Percentiles rank a stretch among this genome's conserved stretches.
Conservation (phyloP, 768 basidiomycete species). For the Hypholoma fasciculare region DNA sequence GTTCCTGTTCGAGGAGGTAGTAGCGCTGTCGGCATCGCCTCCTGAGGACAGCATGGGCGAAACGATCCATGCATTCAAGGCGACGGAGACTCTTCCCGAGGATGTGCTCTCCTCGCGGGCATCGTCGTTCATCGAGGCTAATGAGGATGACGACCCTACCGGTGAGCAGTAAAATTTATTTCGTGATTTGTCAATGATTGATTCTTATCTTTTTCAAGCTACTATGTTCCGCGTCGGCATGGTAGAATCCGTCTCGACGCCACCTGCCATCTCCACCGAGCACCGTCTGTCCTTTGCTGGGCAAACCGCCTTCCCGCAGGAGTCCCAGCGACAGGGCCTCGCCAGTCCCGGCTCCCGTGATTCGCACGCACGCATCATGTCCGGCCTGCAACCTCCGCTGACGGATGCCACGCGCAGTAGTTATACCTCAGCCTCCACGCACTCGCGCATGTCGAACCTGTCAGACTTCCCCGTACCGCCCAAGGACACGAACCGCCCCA, state of each 20-base stretch:
- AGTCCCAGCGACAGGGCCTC: constrained; percentile 7
- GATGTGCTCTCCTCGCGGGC: constrained; percentile 46
- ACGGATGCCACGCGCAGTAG: constrained; percentile 46
- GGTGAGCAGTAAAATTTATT: constrained; percentile 24
- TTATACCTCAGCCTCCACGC: constrained; percentile 59
- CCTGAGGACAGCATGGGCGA: constrained; percentile 16
- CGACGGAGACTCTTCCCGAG: constrained; percentile 45
- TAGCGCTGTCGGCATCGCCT: constrained; percentile 22
- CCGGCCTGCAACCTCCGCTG: constrained; percentile 33
- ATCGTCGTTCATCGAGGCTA: constrained; percentile 37
- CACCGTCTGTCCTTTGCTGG: constrained; percentile 41
- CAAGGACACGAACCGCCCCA: constrained; percentile 20
- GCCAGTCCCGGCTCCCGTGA: constrained; percentile 6
- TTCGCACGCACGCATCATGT: constrained; percentile 16
- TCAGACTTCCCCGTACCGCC: constrained; percentile 77
- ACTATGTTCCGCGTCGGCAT: constrained; percentile 50
- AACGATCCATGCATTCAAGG: constrained; percentile 37
- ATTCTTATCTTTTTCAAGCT: constrained; percentile 15
- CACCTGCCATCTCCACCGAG: constrained; percentile 39
- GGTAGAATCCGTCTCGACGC: constrained; percentile 52
- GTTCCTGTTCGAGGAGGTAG: constrained; percentile 39
- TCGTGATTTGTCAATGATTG: not conserved
- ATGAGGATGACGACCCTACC: constrained; percentile 42
- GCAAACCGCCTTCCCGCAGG: constrained; percentile 27
- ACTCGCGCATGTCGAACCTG: constrained; percentile 67